Percentiles rank a stretch among this genome's conserved stretches.
These are phyloP conservation scores for Osmanthus fragrans DNA, from an alignment of 257 asterid species.

Conservation along the genomic window DNA sequence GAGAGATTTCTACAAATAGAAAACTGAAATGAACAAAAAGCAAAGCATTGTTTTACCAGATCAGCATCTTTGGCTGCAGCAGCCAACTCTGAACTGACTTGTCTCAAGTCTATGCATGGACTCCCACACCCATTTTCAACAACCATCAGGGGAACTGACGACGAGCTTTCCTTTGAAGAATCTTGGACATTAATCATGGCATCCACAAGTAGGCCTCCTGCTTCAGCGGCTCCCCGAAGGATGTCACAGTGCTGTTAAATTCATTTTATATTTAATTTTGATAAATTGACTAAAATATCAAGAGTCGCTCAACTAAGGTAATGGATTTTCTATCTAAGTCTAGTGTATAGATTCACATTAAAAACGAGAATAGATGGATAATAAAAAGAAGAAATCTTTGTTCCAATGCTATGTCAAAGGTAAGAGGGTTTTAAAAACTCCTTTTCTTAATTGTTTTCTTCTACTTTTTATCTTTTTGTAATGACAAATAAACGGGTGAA, in stretches of 20 bases:
- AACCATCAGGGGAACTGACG: conserved; percentile 84
- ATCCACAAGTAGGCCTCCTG: conserved; percentile 97
- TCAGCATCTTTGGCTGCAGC: conserved; percentile 97
- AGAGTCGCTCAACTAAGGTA: neutral
- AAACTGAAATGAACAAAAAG: neutral
- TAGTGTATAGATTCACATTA: neutral
- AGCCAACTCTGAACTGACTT: conserved; percentile 95
- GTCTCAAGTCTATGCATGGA: conserved; percentile 96
- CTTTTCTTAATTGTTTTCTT: no score
- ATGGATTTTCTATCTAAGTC: neutral
- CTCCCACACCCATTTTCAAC: conserved; percentile 99
- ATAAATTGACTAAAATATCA: neutral
- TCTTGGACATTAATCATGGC: conserved; percentile 86
- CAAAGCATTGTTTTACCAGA: conserved; percentile 50
- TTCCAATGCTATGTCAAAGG: neutral
- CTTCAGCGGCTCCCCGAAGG: conserved; percentile 95
- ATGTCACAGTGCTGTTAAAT: conserved; percentile 80
- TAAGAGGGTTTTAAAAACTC: neutral
- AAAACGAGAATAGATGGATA: neutral
- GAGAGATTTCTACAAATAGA: no score
- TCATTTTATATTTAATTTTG: neutral
- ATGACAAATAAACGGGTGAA: neutral
- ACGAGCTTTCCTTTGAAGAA: conserved; percentile 49
- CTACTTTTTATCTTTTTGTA: no score
- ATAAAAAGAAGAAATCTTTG: neutral